Conservation (phyloP, 352 stramenopile genomes). For the Poterioochromonas sp. region DNA sequence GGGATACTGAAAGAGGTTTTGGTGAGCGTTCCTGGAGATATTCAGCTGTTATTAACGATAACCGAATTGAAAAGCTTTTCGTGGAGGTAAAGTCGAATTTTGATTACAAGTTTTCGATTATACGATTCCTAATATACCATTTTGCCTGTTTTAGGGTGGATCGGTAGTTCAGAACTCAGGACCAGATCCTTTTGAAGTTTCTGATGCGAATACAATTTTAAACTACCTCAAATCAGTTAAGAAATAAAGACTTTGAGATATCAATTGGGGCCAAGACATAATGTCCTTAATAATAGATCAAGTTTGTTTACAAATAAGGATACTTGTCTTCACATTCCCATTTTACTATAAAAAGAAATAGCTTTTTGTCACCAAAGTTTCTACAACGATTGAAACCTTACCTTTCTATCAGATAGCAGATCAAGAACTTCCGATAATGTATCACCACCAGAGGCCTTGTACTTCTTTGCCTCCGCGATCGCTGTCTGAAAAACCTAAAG, state of each 20-base stretch:
- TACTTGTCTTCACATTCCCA: too few relatives aligned
- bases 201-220: slow-evolving; percentile 47
- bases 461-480: slow-evolving; percentile 12
- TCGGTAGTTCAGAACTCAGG: slow-evolving; percentile 41
- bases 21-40: slow-evolving; percentile 48
- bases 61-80: slow-evolving; percentile 50
- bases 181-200: slow-evolving; percentile 49
- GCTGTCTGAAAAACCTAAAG: slow-evolving; percentile 26
- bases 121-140: too few relatives aligned
- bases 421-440: slow-evolving; percentile 9
- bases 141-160: slow-evolving; percentile 8
- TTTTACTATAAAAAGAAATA: too few relatives aligned
- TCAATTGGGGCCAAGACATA: too few relatives aligned
- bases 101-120: too few relatives aligned
- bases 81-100: slow-evolving; percentile 40
- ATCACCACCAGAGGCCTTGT: slow-evolving; percentile 13
- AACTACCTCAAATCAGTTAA: slow-evolving; percentile 42
- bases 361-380: too few relatives aligned
- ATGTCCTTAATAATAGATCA: too few relatives aligned
- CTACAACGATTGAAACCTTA: too few relatives aligned
- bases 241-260: too few relatives aligned
- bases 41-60: slow-evolving; percentile 45
- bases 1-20: slow-evolving; percentile 44
- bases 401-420: slow-evolving; percentile 8
- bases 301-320: too few relatives aligned